phyloP scores from a whole-genome alignment of 1,284 basidiomycete species.

The Naganishia sp. region DNA sequence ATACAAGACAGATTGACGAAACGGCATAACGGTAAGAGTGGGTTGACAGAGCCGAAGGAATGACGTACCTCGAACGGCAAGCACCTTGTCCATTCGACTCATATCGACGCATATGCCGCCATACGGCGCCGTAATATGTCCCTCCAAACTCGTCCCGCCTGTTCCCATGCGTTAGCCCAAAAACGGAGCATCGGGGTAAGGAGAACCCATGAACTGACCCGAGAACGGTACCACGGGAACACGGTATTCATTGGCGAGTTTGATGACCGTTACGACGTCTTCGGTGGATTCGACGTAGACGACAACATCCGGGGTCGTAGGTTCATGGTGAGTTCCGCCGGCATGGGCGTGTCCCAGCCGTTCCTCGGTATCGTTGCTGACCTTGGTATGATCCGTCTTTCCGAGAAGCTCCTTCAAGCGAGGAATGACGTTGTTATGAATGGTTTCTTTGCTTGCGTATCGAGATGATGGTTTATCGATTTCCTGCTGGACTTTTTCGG shows the following conservation, averaged over 20 bases:
- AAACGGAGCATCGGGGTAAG: not conserved
- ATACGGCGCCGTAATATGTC: slow-evolving; percentile 57
- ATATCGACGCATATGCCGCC: slow-evolving; percentile 85
- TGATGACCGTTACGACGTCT: slow-evolving; percentile 69
- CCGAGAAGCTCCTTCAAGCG: slow-evolving; percentile 7
- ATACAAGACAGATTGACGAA: not conserved
- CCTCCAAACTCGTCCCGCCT: slow-evolving; percentile 70
- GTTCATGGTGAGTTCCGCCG: slow-evolving; percentile 36
- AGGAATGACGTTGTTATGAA: slow-evolving; percentile 17
- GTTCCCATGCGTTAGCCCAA: slow-evolving; percentile 41
- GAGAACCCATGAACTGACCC: slow-evolving; percentile 5
- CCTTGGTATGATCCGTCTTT: slow-evolving; percentile 21
- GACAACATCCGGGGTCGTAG: slow-evolving; percentile 33
- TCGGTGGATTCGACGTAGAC: slow-evolving; percentile 57
- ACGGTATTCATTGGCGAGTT: slow-evolving; percentile 65
- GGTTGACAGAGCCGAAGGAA: not conserved
- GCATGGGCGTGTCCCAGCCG: slow-evolving; percentile 29
- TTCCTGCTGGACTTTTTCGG: slow-evolving; percentile 8
- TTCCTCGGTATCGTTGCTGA: slow-evolving; percentile 26
- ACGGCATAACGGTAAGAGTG: not conserved
- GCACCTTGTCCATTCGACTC: slow-evolving; percentile 77
- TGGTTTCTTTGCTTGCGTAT: slow-evolving; percentile 26
- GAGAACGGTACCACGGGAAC: slow-evolving; percentile 69
- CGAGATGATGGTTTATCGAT: slow-evolving; percentile 12
- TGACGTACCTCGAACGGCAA: slow-evolving; percentile 69